phyloP scores from a whole-genome alignment of 73 alveolate species.

The Tetrahymena borealis region DNA sequence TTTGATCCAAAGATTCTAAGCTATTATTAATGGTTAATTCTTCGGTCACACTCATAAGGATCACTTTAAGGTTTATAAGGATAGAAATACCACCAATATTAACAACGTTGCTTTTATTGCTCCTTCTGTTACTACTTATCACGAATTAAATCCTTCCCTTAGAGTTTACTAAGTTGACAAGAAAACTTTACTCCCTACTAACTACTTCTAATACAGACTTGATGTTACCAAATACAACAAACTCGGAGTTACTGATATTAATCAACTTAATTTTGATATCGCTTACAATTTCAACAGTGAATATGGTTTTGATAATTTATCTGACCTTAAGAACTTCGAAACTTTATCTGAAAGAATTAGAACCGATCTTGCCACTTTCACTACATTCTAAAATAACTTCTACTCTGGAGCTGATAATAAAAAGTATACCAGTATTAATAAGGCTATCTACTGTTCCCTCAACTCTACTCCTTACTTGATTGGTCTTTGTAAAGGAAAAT shows the following conservation, averaged over 20 bases:
- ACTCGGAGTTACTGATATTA: constrained; percentile 13
- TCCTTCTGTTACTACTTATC: constrained; percentile 34
- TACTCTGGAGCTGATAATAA: not conserved
- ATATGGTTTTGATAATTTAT: constrained; percentile 7
- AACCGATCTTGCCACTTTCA: not conserved
- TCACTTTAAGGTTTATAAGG: constrained; percentile 27
- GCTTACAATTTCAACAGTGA: constrained; percentile 27
- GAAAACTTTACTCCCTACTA: constrained; percentile 25
- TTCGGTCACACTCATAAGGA: constrained; percentile 45
- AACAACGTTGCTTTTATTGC: constrained; percentile 24
- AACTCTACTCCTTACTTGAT: not conserved
- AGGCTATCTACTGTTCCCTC: not conserved
- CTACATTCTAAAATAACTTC: not conserved
- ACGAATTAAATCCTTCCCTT: constrained; percentile 4
- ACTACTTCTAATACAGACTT: constrained; percentile 27
- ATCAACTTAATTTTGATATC: constrained; percentile 18
- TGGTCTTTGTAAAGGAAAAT: not conserved
- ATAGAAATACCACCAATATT: constrained; percentile 8
- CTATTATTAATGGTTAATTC: constrained; percentile 24
- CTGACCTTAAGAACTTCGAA: not conserved
- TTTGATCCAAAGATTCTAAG: constrained; percentile 21
- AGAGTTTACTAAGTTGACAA: constrained; percentile 24
- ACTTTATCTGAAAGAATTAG: not conserved
- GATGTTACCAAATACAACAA: constrained; percentile 11
- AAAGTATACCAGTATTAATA: not conserved